Evolutionary conservation across 2,329 filamentous ascomycete genomes (phyloP).

Genomic region (Zasmidium angulare): DNA sequence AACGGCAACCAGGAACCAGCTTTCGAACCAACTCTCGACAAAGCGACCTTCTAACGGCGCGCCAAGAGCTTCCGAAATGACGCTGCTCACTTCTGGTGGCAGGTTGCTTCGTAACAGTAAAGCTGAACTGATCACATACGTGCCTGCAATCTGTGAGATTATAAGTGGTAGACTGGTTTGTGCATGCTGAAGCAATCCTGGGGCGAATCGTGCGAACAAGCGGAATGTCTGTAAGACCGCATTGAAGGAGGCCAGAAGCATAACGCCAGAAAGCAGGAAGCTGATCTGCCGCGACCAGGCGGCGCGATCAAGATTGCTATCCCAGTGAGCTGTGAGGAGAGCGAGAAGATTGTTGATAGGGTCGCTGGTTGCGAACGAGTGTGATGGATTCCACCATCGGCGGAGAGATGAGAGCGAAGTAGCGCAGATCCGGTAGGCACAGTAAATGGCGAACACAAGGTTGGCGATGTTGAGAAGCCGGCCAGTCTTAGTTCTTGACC

Average conservation of each 20-base stretch:
- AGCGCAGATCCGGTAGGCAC: slow-evolving; percentile 76
- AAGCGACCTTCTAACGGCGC: slow-evolving; percentile 72
- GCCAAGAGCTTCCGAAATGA: slow-evolving; percentile 74
- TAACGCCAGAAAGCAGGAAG: slow-evolving; percentile 78
- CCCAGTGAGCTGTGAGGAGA: slow-evolving; percentile 78
- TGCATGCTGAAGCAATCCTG: slow-evolving; percentile 68
- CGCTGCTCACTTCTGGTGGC: slow-evolving; percentile 72
- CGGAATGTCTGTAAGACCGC: slow-evolving; percentile 83
- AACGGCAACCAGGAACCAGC: slow-evolving; percentile 75
- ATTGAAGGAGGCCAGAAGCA: slow-evolving; percentile 77
- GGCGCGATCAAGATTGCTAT: slow-evolving; percentile 75
- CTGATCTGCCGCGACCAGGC: slow-evolving; percentile 85
- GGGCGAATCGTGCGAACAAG: slow-evolving; percentile 74
- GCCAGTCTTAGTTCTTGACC: slow-evolving; percentile 67
- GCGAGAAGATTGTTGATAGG: slow-evolving; percentile 82
- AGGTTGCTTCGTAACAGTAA: slow-evolving; percentile 76
- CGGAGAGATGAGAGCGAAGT: slow-evolving; percentile 68
- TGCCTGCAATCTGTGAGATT: slow-evolving; percentile 77
- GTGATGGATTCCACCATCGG: slow-evolving; percentile 47
- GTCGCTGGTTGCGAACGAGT: slow-evolving; percentile 68
- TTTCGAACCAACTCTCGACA: slow-evolving; percentile 83
- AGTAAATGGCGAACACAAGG: slow-evolving; percentile 76
- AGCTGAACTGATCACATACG: slow-evolving; percentile 80
- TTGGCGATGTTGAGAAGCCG: slow-evolving; percentile 62
- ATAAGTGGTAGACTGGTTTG: slow-evolving; percentile 77